Evolutionary conservation across 345 rosid genomes (phyloP).

Genomic region (Draba incana): DNA sequence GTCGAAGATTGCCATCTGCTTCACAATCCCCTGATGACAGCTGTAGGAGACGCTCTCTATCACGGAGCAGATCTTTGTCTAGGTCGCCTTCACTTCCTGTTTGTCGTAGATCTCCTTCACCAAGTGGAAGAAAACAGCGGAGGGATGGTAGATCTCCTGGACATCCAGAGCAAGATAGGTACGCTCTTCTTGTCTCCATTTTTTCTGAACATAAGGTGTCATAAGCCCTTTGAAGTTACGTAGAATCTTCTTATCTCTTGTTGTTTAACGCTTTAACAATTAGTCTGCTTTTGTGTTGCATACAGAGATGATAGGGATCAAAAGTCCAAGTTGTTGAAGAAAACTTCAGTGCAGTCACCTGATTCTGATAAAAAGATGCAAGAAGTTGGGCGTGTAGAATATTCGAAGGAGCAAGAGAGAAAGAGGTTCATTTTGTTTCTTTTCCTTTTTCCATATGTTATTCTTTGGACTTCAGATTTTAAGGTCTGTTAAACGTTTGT

Average conservation of each 20-base stretch:
- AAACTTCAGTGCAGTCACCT: slow-evolving; percentile 45
- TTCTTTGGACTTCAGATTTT: slow-evolving; percentile 19
- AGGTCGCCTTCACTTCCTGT: slow-evolving; percentile 54
- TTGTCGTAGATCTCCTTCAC: slow-evolving; percentile 50
- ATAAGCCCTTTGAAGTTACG: background rate
- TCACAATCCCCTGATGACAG: slow-evolving; percentile 46
- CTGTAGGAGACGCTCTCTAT: slow-evolving; percentile 48
- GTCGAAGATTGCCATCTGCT: slow-evolving; percentile 52
- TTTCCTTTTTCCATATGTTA: background rate
- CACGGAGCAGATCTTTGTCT: slow-evolving; percentile 49
- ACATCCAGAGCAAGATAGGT: slow-evolving; percentile 61
- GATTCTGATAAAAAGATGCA: slow-evolving; percentile 46
- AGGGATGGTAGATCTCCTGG: slow-evolving; percentile 48
- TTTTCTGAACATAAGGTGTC: background rate
- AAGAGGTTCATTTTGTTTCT: slow-evolving; percentile 51
- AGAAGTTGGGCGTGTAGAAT: slow-evolving; percentile 32
- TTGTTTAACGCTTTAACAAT: slow-evolving; percentile 10
- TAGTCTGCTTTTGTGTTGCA: slow-evolving; percentile 19
- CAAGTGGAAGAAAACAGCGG: slow-evolving; percentile 45
- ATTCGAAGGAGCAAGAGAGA: slow-evolving; percentile 44
- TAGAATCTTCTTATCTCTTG: slow-evolving; percentile 4
- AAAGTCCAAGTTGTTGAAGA: slow-evolving; percentile 43
- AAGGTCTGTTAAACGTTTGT: slow-evolving; percentile 23
- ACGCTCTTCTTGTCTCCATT: slow-evolving; percentile 24
- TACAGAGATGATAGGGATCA: slow-evolving; percentile 46